Evolutionary conservation across 371 early-diverging fungal species (phyloP), one percentile per base, ranked within the genome.

Genomic region (Rhizopus sp.): DNA sequence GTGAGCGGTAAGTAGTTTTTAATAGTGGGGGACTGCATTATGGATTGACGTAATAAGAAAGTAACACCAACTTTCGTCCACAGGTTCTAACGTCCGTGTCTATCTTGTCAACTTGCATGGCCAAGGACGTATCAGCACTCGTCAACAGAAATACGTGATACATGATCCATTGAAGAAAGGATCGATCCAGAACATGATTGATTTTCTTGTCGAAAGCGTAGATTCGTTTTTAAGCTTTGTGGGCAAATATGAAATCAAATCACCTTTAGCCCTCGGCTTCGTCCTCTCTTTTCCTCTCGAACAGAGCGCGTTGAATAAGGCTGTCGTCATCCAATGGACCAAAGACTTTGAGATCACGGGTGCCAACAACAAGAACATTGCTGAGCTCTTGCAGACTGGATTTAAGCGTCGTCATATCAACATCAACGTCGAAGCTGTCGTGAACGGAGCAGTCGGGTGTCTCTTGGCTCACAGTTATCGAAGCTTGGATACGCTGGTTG

Each of bases 281-380:
- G 93, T 93, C 1, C 90, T 97, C 65, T 91, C 93, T 6, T 97
- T 93, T 70, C 95, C 98, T 32, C 84, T 94, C 41, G 57, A 79
- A 37, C 96, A 97, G 66, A 87, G 86, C 2, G 66, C 79, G 31
- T 74, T 93, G 44, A 78, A 85, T 60, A 73, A 81, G 47, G 94
- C 93, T 7, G 81, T 69, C 16, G 80, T 96, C n/a, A 77, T 92
- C 30, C 67, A 78, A 53, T 97, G 98, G 98, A 94, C 89, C 68
- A 98, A 96, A 80, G 96, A 95, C 32, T 96, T 94, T 72, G 81
- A 77, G 10, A 74, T 80, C 61, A 67, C 83, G 1, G 92, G 88
- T 59, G 89, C 89, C 39, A 87, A 88, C 7, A 88, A 87, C 47
- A 85, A 88, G 60, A 93, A 98, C 66, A 90, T 94, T 15, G 94